Base-by-base conservation (phyloP, 208 protist genomes). In the Balamuthia mandrillaris region DNA sequence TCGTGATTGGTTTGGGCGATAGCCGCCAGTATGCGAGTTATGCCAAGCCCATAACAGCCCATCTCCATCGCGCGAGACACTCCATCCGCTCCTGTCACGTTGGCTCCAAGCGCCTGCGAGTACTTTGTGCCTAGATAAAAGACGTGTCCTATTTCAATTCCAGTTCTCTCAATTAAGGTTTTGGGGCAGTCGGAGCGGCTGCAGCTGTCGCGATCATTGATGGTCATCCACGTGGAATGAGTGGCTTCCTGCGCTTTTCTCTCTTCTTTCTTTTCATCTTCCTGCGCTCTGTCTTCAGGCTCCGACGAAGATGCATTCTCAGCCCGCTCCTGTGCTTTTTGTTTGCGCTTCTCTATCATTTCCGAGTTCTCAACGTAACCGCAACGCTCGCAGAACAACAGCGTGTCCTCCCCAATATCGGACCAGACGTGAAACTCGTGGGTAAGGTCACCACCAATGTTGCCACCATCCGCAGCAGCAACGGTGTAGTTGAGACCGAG, bases 111-210 rank as follows among this genome's bases (percentile, higher is more conserved):
- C n/a, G 35, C 54, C 0, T 27, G n/a, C 7, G 85, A 90, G 54
- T 94, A 94, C 77, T 92, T 93, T 2, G 44, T 84, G 18, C 91
- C 91, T 3, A 94, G 79, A 47, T 85, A 89, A 65, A 94, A 94
- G 0, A 92, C 86, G 44, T 94, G 91, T 14, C 90, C 91, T 1
- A 94, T 90, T 47, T 91, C 91, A 45, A 93, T 93, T 44, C 91
- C 88, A 18, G 31, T 66, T 24, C 70, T 79, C 31, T 31, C n/a
- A 24, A 41, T 4, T 10, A 79, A 47, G 27, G 33, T 5, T n/a
- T 47, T 47, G 3, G 51, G 12, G 70, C 70, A 79, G 3, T 35
- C 49, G 5, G 37, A 14, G 44, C 58, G n/a, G n/a, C n/a, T n/a
- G n/a, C n/a, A n/a, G n/a, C n/a, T n/a, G n/a, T n/a, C n/a, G n/a